Evolutionary conservation across 345 rosid species (phyloP).

Genomic region (Citrus cavaleriei): DNA sequence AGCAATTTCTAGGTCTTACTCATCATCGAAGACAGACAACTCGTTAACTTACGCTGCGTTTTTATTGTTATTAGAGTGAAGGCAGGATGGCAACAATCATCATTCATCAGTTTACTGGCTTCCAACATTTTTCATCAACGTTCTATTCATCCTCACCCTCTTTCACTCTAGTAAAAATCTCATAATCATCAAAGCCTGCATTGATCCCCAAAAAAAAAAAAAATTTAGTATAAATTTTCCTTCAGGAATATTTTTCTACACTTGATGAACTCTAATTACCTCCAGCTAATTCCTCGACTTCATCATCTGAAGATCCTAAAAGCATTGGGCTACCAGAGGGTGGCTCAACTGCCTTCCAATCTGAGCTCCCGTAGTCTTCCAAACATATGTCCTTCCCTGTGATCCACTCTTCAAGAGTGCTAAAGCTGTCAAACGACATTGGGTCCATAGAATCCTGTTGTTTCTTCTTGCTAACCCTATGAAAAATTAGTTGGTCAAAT

Average conservation of each 20-base stretch:
- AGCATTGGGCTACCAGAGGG: constrained; percentile 32
- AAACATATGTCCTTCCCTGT: constrained; percentile 39
- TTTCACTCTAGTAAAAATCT: constrained; percentile 56
- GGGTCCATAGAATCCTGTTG: constrained; percentile 44
- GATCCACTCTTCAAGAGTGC: constrained; percentile 75
- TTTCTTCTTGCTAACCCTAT: constrained; percentile 32
- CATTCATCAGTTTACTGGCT: not conserved
- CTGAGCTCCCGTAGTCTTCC: constrained; percentile 51
- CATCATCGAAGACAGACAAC: not conserved
- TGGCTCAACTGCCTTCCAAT: constrained; percentile 71
- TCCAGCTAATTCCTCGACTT: constrained; percentile 55
- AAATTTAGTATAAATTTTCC: not conserved
- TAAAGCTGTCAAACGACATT: constrained; percentile 40
- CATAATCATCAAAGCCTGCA: constrained; percentile 79
- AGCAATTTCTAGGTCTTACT: not conserved
- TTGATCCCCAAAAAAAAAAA: constrained; percentile 5
- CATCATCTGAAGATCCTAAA: constrained; percentile 44
- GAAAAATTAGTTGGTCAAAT: constrained; percentile 11
- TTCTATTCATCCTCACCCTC: constrained; percentile 36
- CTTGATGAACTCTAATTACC: constrained; percentile 39
- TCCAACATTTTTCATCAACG: constrained; percentile 15
- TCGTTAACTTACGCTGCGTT: not conserved
- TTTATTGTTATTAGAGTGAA: not conserved
- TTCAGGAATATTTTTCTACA: constrained; percentile 2
- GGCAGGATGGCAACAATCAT: not conserved